Conservation (phyloP, 345 rosid genomes). For the Gossypium thurberi region DNA sequence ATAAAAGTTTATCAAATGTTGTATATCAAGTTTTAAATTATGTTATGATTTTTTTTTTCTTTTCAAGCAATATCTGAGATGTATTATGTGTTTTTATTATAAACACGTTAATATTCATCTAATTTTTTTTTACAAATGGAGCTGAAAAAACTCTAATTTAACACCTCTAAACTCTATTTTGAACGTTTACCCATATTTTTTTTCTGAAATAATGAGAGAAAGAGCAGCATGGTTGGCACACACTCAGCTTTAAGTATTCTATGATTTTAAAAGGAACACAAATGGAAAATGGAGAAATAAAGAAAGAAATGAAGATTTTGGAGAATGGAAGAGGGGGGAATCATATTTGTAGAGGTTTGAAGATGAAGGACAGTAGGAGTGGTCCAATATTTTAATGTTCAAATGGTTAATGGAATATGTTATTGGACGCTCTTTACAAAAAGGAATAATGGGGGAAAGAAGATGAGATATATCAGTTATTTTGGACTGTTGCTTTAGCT, state of each 20-base stretch:
- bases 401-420: background rate
- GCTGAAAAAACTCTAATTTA: no score
- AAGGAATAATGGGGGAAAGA: background rate
- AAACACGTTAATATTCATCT: accelerated
- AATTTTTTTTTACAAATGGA: no score
- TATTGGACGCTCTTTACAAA: background rate
- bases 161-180: no score
- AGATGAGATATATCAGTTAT: background rate
- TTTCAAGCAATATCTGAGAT: no score
- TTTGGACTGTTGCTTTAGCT: slow-evolving; percentile 2
- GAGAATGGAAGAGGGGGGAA: slow-evolving; percentile 19
- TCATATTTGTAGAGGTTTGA: slow-evolving; percentile 20
- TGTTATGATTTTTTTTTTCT: no score
- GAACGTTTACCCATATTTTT: no score
- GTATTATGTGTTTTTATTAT: no score
- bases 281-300: background rate
- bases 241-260: background rate
- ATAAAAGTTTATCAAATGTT: no score
- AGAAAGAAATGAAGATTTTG: slow-evolving; percentile 13
- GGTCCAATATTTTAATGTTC: slow-evolving; percentile 10
- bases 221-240: background rate
- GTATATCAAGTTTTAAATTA: no score
- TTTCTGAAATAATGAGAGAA: no score
- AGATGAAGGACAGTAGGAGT: background rate
- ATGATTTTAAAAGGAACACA: background rate